Base-by-base conservation (phyloP, 2,329 filamentous ascomycete species). In the Coniosporium tulheliwenetii region DNA sequence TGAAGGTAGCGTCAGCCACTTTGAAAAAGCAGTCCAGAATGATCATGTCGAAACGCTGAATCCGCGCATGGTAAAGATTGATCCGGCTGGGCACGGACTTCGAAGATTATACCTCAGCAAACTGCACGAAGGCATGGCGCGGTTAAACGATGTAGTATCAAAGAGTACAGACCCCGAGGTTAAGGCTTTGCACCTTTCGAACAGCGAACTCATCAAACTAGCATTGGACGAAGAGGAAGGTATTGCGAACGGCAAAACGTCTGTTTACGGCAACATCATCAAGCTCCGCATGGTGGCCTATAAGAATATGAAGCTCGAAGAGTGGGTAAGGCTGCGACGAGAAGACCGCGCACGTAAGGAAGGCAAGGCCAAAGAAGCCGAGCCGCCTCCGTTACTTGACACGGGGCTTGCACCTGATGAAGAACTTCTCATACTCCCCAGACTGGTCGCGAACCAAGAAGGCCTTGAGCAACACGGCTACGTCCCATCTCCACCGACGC, bases 191-290 rank as follows among this genome's bases (percentile, higher is more conserved):
- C 52, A 77, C 12, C 57, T 85, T 37, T 72, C 71, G 1, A 66
- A 75, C 1, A 76, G 84, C 52, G 72, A 79, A 37, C 65, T 87
- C 15, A 80, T 86, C 45, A 73, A 71, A 48, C 66, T 75, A 45
- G 75, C 77, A 0, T 63, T 89, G 1, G 81, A 89, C 48, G 77
- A 87, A 44, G 93, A 98, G 61, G 78, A 93, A 55, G 73, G 73
- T 31, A 65, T 76, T 7, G 86, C 86, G 1, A 67, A 67, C 10
- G 75, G 79, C 12, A 79, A 79, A 44, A 63, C 71, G 1, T 61
- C 71, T 0, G 75, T 96, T 26, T 98, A 98, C 53, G 67, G 72
- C 7, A 94, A 93, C 50, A 67, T 86, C 19, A 76, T 96, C 57
- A 93, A 87, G 54, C 82, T 85, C 48, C 77, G 77, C 30, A 80